Percentiles rank a stretch among this genome's conserved stretches.
Conservation (phyloP, 1,284 basidiomycete species). For the Pseudomicrostroma phylloplanum region DNA sequence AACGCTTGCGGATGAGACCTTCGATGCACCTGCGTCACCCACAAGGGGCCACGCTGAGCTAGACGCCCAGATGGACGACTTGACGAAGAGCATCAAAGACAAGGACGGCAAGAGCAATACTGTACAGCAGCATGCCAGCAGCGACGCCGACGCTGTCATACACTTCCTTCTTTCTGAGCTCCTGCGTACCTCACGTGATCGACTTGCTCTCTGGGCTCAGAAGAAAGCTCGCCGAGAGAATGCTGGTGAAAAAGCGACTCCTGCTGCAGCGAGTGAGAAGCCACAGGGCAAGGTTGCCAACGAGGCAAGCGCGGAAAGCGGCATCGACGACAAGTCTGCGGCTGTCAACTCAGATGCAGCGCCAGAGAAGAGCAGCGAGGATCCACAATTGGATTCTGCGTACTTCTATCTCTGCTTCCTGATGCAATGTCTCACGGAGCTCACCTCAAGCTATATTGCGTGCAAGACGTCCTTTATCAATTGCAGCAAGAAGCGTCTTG, state of each 20-base stretch:
- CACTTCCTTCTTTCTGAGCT: slow-evolving; percentile 70
- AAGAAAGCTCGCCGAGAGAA: slow-evolving; percentile 1
- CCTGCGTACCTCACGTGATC: slow-evolving; percentile 59
- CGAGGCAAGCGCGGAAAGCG: background rate
- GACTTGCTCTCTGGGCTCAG: background rate
- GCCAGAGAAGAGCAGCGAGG: no score
- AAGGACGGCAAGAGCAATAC: background rate
- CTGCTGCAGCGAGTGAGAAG: slow-evolving; percentile 2
- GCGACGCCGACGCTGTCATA: slow-evolving; percentile 59
- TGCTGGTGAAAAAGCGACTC: slow-evolving; percentile 5
- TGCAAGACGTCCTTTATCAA: slow-evolving; percentile 85
- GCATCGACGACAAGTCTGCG: background rate
- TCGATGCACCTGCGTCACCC: slow-evolving; percentile 57
- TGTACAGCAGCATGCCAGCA: background rate
- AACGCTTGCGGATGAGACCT: slow-evolving; percentile 58
- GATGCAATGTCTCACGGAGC: slow-evolving; percentile 84
- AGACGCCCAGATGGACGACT: slow-evolving; percentile 7
- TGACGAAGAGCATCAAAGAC: slow-evolving; percentile 5
- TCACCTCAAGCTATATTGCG: slow-evolving; percentile 83
- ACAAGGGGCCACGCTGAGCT: slow-evolving; percentile 13
- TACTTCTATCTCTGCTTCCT: slow-evolving; percentile 74
- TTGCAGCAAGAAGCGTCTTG: slow-evolving; percentile 58
- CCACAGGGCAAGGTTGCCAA: background rate
- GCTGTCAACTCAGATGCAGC: background rate
- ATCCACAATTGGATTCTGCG: slow-evolving; percentile 23